Evolutionary conservation across 306 rosid genomes (phyloP).

Genomic region (Prinsepia uniflora): DNA sequence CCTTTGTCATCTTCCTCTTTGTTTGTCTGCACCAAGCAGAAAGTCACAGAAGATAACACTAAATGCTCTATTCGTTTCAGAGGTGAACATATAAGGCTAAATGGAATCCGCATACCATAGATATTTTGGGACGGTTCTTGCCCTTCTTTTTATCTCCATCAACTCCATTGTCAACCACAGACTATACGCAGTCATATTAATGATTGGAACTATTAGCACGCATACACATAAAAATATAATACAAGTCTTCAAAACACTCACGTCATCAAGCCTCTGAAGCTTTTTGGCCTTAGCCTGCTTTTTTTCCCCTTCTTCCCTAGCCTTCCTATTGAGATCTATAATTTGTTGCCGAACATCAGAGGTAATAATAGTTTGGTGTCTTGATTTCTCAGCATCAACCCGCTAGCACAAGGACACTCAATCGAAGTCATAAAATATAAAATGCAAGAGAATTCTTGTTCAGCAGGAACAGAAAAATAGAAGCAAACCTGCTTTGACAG

Average conservation of each 20-base stretch:
- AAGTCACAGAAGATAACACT: slow-evolving; percentile 5
- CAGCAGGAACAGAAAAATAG: slow-evolving; percentile 16
- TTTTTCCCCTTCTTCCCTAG: slow-evolving; percentile 70
- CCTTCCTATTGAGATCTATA: slow-evolving; percentile 54
- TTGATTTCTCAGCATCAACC: slow-evolving; percentile 64
- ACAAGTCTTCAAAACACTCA: slow-evolving; percentile 29
- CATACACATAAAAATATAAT: neutral
- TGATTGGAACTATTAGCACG: neutral
- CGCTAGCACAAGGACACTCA: slow-evolving; percentile 43
- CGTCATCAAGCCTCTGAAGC: slow-evolving; percentile 54
- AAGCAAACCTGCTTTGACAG: slow-evolving; percentile 74
- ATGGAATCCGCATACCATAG: slow-evolving; percentile 42
- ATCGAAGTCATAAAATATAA: slow-evolving; percentile 23
- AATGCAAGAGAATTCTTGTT: slow-evolving; percentile 15
- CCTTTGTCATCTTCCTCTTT: slow-evolving; percentile 72
- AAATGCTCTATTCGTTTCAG: slow-evolving; percentile 3
- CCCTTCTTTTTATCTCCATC: slow-evolving; percentile 76
- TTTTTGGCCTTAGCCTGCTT: slow-evolving; percentile 61
- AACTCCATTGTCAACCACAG: slow-evolving; percentile 43
- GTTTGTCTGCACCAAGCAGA: slow-evolving; percentile 39
- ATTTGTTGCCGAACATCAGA: slow-evolving; percentile 69
- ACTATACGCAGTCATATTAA: slow-evolving; percentile 34
- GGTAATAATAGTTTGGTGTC: slow-evolving; percentile 55
- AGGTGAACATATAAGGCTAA: slow-evolving; percentile 6
- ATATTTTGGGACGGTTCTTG: slow-evolving; percentile 54